Evolutionary conservation across 1,284 basidiomycete species (phyloP), one percentile per base, ranked within the genome.

Genomic region (Boletus mariae): DNA sequence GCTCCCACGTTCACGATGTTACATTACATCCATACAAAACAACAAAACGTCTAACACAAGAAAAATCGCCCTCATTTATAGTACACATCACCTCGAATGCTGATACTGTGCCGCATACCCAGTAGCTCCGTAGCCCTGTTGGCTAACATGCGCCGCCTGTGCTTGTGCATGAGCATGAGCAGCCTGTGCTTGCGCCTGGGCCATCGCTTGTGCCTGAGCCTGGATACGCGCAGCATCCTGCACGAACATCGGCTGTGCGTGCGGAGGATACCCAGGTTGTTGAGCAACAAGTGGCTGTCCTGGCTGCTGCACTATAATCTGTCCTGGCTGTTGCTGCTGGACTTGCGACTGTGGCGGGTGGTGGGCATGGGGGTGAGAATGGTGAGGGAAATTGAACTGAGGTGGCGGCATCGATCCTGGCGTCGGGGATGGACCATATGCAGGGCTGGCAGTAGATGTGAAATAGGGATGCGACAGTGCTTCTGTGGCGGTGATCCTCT

Each of bases 391-490:
- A 62, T 82, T 83, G 66, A 84, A 88, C n/a, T 78, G 63, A 11
- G 86, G 85, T 8, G 84, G 83, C 12, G 82, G 75, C 80, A 88
- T 85, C 26, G 82, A 73, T 38, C 80, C 80, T 42, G 80, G 74
- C 37, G 78, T 69, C 40, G 73, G 71, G 60, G 72, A 79, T 59
- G 73, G 71, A 49, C 73, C 74, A 57, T 75, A 81, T 26, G 74
- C 67, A 54, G 69, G 76, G 62, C 73, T 72, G 45, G 75, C 69
- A 12, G 80, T 72, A 40, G 75, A 76, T 20, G 87, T 91, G 71
- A 98, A 98, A 75, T 98, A 98, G 0, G 92, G 92, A 67, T 99
- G 97, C 15, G 80, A 82, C 49, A 99, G 83, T 0, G 97, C 95
- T 49, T 97, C 92, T 29, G 90, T 87, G 26, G 96, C 96, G 10